These are phyloP conservation scores for Phytopythium helicoides DNA, from an alignment of 352 stramenopile genomes.

Conservation along the genomic window DNA sequence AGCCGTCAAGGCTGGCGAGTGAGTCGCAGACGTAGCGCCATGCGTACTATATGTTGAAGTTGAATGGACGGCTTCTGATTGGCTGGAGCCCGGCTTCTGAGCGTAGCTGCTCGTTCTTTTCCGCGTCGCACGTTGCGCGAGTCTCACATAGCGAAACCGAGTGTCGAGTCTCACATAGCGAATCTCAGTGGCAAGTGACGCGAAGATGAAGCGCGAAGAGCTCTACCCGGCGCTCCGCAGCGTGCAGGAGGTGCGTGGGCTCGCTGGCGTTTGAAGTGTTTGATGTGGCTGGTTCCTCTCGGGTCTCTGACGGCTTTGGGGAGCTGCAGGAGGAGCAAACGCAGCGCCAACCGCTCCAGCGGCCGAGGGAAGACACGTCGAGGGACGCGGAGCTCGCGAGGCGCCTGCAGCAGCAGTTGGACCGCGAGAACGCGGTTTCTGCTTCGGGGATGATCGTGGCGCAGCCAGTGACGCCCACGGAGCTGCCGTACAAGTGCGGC, in stretches of 20 bases:
- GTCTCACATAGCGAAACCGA: too few relatives aligned
- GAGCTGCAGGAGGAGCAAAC: background rate
- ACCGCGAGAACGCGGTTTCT: conserved; percentile 18
- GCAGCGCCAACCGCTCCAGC: background rate
- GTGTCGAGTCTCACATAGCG: too few relatives aligned
- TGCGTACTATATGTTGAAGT: too few relatives aligned
- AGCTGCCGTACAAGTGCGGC: conserved; percentile 65
- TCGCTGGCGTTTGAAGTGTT: too few relatives aligned
- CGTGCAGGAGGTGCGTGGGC: conserved; percentile 6
- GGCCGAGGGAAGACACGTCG: conserved; percentile 17
- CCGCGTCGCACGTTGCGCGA: too few relatives aligned
- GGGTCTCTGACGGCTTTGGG: background rate
- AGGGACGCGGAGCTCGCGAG: conserved; percentile 52
- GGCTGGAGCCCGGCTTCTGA: too few relatives aligned
- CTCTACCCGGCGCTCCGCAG: conserved; percentile 4
- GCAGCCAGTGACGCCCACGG: conserved; percentile 25
- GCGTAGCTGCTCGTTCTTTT: too few relatives aligned
- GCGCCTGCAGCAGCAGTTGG: conserved; percentile 49
- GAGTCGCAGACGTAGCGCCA: too few relatives aligned
- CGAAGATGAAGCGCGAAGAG: conserved; percentile 1
- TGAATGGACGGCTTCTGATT: too few relatives aligned
- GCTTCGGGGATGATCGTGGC: conserved; percentile 24
- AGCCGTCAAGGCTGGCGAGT: too few relatives aligned
- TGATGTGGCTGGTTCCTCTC: too few relatives aligned
- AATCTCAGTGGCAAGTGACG: too few relatives aligned